phyloP scores from a whole-genome alignment of 805 yeast species.

The Kurtzmaniella cleridarum region DNA sequence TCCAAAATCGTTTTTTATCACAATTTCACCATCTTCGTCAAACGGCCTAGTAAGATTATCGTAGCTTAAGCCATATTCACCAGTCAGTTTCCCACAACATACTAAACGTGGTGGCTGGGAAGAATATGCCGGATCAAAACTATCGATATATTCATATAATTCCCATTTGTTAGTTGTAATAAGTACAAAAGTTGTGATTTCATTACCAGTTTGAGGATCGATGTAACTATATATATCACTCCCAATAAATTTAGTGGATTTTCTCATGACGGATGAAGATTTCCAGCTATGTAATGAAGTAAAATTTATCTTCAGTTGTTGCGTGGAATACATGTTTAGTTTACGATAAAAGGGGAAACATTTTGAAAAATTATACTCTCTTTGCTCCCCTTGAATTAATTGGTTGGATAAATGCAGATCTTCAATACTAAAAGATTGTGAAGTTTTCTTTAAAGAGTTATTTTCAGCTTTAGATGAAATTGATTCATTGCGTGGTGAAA shows the following conservation, averaged over 20 bases:
- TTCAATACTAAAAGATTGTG: no score
- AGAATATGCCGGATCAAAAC: conserved; percentile 30
- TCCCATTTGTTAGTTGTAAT: conserved; percentile 70
- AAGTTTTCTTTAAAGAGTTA: no score
- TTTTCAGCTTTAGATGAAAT: no score
- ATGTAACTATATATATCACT: conserved; percentile 25
- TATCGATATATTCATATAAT: conserved; percentile 48
- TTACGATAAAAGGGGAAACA: conserved; percentile 80
- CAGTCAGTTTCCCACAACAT: conserved; percentile 65
- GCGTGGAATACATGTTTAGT: conserved; percentile 49
- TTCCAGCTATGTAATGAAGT: conserved; percentile 18
- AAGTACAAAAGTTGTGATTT: conserved; percentile 58
- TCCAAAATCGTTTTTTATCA: conserved; percentile 25
- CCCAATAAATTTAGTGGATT: conserved; percentile 21
- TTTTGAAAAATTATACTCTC: conserved; percentile 65
- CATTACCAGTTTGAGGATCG: conserved; percentile 42
- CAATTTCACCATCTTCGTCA: conserved; percentile 17
- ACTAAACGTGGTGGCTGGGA: conserved; percentile 43
- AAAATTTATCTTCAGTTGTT: conserved; percentile 37
- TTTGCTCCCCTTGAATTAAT: conserved; percentile 23
- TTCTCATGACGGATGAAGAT: conserved; percentile 19
- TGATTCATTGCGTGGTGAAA: neutral
- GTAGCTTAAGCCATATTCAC: conserved; percentile 56
- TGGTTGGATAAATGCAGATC: no score
- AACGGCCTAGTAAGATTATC: conserved; percentile 28